These are phyloP conservation scores for Penicillium sp. DNA, from an alignment of 2,329 filamentous ascomycete genomes.

Conservation along the genomic window DNA sequence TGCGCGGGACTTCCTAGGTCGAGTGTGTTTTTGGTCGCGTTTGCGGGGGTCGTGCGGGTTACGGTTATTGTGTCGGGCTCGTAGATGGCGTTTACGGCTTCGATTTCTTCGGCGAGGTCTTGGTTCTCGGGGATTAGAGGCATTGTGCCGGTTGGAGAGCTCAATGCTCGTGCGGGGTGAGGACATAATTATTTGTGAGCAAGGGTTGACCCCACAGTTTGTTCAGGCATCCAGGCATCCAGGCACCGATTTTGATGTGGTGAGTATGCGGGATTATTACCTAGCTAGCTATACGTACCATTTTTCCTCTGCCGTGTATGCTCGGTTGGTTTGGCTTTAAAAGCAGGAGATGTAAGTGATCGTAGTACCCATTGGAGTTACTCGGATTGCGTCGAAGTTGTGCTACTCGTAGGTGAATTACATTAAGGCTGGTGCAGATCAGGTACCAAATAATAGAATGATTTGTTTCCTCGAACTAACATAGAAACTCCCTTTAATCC, in stretches of 20 bases:
- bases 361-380: too few relatives aligned
- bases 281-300: too few relatives aligned
- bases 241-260: background rate
- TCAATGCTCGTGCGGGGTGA: constrained; percentile 5
- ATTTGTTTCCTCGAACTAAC: too few relatives aligned
- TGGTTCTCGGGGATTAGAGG: constrained; percentile 23
- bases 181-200: constrained; percentile 6
- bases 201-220: constrained; percentile 6
- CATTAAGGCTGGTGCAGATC: too few relatives aligned
- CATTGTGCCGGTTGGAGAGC: constrained; percentile 15
- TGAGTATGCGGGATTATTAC: background rate
- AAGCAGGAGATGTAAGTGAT: too few relatives aligned
- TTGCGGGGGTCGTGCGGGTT: constrained; percentile 23
- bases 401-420: too few relatives aligned
- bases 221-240: constrained; percentile 22
- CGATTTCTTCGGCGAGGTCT: constrained; percentile 48
- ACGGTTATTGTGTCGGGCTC: constrained; percentile 60
- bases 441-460: too few relatives aligned
- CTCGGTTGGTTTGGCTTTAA: too few relatives aligned
- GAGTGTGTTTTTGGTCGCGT: constrained; percentile 26
- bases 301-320: too few relatives aligned
- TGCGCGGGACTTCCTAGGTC: constrained; percentile 26
- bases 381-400: too few relatives aligned
- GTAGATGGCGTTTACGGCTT: constrained; percentile 58
- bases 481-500: too few relatives aligned